Percentiles rank a stretch among this genome's conserved stretches.
Evolutionary conservation across 768 basidiomycete genomes (phyloP).

Genomic region (Terana coerulea): DNA sequence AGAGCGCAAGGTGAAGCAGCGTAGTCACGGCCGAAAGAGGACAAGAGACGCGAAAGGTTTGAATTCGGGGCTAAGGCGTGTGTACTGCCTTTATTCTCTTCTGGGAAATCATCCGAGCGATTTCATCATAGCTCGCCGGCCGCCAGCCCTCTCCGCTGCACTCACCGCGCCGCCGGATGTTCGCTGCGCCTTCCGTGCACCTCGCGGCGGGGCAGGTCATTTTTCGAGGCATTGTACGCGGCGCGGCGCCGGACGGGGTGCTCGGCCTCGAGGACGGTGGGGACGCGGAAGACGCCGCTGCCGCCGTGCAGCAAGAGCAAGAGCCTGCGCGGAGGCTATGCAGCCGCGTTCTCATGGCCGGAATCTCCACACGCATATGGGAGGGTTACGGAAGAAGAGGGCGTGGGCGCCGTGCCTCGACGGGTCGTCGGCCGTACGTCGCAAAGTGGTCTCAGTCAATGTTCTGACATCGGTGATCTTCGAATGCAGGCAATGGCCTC

Average conservation of each 20-base stretch:
- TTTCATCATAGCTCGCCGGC: not conserved
- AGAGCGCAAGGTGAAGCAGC: not conserved
- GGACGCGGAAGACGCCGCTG: not conserved
- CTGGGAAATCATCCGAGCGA: slow-evolving; percentile 18
- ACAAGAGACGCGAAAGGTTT: slow-evolving; percentile 13
- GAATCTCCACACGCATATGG: slow-evolving; percentile 4
- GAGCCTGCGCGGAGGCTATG: not conserved
- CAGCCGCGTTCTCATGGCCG: slow-evolving; percentile 1
- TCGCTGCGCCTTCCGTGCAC: not conserved
- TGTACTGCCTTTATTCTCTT: slow-evolving; percentile 26
- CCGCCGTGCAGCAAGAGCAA: not conserved
- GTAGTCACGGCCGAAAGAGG: slow-evolving; percentile 9
- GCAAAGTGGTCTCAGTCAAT: not conserved
- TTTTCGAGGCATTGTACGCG: not conserved
- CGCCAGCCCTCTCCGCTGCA: not conserved
- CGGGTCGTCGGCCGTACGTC: slow-evolving; percentile 3
- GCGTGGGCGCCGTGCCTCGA: slow-evolving; percentile 6
- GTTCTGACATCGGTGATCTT: slow-evolving; percentile 2
- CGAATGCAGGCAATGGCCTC: slow-evolving; percentile 4
- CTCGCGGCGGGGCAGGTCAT: not conserved
- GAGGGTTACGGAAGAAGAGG: not conserved
- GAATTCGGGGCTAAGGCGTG: slow-evolving; percentile 23
- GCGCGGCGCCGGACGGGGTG: not conserved
- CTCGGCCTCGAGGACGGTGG: slow-evolving; percentile 2
- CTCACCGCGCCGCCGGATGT: not conserved